phyloP scores from a whole-genome alignment of 805 yeast species.

The Hanseniaspora lachancei region DNA sequence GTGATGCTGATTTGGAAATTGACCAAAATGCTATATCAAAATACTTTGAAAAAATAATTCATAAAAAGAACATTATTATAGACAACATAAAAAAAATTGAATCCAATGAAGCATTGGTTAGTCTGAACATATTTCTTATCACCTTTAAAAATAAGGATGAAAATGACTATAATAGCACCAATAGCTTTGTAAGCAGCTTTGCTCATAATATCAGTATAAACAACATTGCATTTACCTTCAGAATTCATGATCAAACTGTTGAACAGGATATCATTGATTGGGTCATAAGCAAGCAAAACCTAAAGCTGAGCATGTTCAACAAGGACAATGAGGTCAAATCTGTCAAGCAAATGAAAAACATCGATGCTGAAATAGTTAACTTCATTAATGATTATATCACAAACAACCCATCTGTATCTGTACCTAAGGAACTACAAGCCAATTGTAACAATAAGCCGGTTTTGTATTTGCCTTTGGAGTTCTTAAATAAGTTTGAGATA shows the following conservation, averaged over 20 bases:
- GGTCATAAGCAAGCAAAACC: background rate
- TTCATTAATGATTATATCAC: background rate
- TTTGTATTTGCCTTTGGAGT: slow-evolving; percentile 32
- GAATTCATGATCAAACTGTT: background rate
- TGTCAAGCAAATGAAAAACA: background rate
- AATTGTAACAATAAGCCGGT: slow-evolving; percentile 42
- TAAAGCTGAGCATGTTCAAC: background rate
- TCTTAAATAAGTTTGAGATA: slow-evolving; percentile 6
- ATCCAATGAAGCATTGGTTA: slow-evolving; percentile 4
- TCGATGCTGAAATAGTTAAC: background rate
- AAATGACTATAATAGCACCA: background rate
- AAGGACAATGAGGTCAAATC: background rate
- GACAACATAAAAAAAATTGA: background rate
- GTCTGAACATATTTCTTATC: slow-evolving; percentile 1
- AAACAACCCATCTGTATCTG: background rate
- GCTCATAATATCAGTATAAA: background rate
- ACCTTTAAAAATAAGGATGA: background rate
- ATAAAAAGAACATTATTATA: background rate
- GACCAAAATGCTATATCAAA: background rate
- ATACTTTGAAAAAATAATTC: background rate
- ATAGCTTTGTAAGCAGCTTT: background rate
- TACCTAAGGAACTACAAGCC: slow-evolving; percentile 14
- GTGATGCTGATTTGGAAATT: slow-evolving; percentile 1
- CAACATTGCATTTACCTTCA: background rate
- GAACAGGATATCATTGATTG: background rate